Evolutionary conservation across 192 early-diverging fungal genomes (phyloP).

Genomic region (Backusella macrospora): DNA sequence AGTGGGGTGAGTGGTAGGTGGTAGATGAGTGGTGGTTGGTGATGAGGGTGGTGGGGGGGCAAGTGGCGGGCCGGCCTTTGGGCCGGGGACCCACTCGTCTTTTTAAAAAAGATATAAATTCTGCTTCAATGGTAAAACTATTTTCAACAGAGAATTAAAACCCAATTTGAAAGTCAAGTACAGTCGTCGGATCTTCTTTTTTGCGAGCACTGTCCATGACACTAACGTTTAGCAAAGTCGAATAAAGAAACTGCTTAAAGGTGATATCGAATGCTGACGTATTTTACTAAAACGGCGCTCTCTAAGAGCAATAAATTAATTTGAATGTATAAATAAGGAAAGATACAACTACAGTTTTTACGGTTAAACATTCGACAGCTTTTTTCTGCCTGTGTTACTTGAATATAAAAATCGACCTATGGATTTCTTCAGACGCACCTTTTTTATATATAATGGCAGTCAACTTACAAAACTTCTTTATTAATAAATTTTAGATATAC

Average conservation of each 20-base stretch:
- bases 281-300: too few relatives aligned
- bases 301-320: not conserved
- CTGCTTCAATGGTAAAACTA: not conserved
- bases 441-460: too few relatives aligned
- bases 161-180: conserved; percentile 3
- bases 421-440: too few relatives aligned
- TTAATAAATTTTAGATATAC: too few relatives aligned
- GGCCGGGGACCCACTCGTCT: too few relatives aligned
- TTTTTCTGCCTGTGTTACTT: not conserved
- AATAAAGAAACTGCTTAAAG: not conserved
- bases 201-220: not conserved
- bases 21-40: too few relatives aligned
- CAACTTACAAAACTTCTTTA: too few relatives aligned
- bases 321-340: not conserved
- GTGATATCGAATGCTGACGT: too few relatives aligned
- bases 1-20: too few relatives aligned
- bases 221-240: not conserved
- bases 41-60: too few relatives aligned
- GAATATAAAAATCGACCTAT: too few relatives aligned
- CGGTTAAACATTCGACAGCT: not conserved
- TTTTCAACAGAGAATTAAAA: not conserved
- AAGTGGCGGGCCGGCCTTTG: too few relatives aligned
- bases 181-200: not conserved
- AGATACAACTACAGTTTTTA: not conserved
- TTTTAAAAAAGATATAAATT: not conserved